Conservation (phyloP, 306 rosid genomes). For the Prunus persica region Prunus_persica_NCBIv2 NC_034015.1:10913501-10914000, state of each 20-base stretch:
- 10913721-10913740: no score
- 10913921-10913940: conserved; percentile 49
- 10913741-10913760: no score
- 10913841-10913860: neutral
- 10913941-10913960: conserved; percentile 40
- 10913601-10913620: no score
- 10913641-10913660: neutral
- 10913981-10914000: conserved; percentile 13
- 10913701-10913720: no score
- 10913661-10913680: neutral
- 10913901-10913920: conserved; percentile 72
- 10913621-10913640: neutral
- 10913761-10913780: no score
- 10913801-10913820: no score
- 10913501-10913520: neutral
- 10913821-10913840: neutral
- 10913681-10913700: neutral
- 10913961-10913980: conserved; percentile 29
- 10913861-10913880: neutral
- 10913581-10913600: neutral
- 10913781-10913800: no score
- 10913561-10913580: neutral
- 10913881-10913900: neutral
- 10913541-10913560: neutral
- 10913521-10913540: neutral